These are phyloP conservation scores for Paramyrothecium roridum DNA, from an alignment of 2,329 filamentous ascomycete species.

Conservation along the genomic window DNA sequence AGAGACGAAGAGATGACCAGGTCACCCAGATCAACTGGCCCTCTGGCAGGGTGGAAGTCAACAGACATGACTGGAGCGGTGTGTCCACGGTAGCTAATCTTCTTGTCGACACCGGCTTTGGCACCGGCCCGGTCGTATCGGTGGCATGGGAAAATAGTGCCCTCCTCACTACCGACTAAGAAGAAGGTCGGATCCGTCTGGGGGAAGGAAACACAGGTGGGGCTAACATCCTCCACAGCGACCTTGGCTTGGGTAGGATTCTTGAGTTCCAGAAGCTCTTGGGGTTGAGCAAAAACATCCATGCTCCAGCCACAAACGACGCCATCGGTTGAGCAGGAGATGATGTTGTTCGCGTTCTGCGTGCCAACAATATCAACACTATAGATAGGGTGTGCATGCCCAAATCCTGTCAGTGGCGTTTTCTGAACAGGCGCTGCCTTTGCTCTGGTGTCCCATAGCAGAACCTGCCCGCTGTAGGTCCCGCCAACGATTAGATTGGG, in stretches of 20 bases:
- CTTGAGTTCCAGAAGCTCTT: conserved; percentile 86
- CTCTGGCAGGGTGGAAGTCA: conserved; percentile 89
- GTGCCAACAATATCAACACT: conserved; percentile 94
- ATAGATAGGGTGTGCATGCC: conserved; percentile 96
- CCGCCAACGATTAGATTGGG: conserved; percentile 94
- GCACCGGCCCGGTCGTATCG: conserved; percentile 95
- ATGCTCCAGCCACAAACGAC: conserved; percentile 97
- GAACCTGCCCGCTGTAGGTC: conserved; percentile 92
- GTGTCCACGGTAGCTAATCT: conserved; percentile 86
- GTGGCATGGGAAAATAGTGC: conserved; percentile 93
- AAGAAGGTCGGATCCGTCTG: conserved; percentile 96
- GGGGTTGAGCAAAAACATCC: conserved; percentile 95
- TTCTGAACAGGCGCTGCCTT: conserved; percentile 90
- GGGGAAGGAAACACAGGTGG: conserved; percentile 92
- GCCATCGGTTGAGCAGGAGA: conserved; percentile 94
- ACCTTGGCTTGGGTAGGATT: conserved; percentile 78
- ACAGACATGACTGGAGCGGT: conserved; percentile 94
- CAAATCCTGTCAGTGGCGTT: conserved; percentile 89
- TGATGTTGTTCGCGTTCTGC: conserved; percentile 97
- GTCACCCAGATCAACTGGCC: conserved; percentile 91
- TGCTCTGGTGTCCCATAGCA: conserved; percentile 94
- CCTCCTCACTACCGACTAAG: conserved; percentile 94
- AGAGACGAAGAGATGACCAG: conserved; percentile 87
- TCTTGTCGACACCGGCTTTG: conserved; percentile 89
- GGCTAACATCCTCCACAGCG: conserved; percentile 84